A percentile compares a stretch with the other conserved stretches of the same genome.
Evolutionary conservation across 345 rosid species (phyloP).

Genomic region (Combretum micranthum): DNA sequence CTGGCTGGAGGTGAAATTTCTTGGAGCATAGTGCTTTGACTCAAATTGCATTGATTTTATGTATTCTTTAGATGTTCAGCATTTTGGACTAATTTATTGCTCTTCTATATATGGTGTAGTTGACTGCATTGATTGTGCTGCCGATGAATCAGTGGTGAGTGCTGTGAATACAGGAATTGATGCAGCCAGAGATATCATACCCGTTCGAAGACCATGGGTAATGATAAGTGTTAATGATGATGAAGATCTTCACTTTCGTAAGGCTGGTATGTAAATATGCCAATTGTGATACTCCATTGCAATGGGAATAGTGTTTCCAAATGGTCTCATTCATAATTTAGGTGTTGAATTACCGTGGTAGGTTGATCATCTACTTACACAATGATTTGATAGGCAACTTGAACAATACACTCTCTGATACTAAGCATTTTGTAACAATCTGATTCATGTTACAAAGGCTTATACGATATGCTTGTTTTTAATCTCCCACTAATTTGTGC

Average conservation of each 20-base stretch:
- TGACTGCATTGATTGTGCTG: conserved; percentile 67
- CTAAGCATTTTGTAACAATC: not conserved
- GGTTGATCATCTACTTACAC: too few species aligned
- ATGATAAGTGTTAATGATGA: conserved; percentile 63
- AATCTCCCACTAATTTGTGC: too few species aligned
- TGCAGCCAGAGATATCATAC: conserved; percentile 33
- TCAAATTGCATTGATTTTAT: not conserved
- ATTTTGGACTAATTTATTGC: not conserved
- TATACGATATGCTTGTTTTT: too few species aligned
- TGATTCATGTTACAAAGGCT: not conserved
- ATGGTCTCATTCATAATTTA: too few species aligned
- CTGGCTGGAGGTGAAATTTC: conserved; percentile 43
- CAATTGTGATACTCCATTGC: not conserved
- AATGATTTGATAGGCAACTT: not conserved
- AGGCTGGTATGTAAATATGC: conserved; percentile 35
- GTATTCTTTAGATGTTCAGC: not conserved
- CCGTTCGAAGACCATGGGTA: conserved; percentile 54
- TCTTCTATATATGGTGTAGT: conserved; percentile 22
- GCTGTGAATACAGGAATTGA: conserved; percentile 56
- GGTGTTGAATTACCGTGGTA: too few species aligned
- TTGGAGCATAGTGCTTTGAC: not conserved
- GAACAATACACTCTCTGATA: not conserved
- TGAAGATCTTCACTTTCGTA: conserved; percentile 57
- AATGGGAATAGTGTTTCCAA: too few species aligned
- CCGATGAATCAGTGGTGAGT: conserved; percentile 49